Conservation (phyloP, 116 monocot species). For the Iris pallida region DNA sequence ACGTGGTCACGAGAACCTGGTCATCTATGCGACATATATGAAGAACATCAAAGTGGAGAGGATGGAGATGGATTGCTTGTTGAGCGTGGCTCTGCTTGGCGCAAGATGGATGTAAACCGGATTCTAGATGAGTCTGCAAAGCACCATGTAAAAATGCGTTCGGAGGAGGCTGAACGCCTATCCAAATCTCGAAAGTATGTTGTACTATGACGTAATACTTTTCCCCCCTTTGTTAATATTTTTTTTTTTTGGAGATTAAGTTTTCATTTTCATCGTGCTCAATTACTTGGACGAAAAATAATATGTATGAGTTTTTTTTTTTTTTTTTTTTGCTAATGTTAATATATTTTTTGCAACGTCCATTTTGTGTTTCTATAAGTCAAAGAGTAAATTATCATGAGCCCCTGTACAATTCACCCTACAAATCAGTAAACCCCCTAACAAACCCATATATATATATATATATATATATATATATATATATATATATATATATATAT, state of each 20-base stretch:
- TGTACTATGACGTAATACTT: constrained; percentile 2
- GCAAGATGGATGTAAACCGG: constrained; percentile 87
- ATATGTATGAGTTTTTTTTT: neutral
- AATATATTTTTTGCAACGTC: no score
- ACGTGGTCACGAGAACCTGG: constrained; percentile 78
- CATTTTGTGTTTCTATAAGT: no score
- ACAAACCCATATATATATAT: no score
- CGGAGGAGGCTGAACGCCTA: constrained; percentile 86
- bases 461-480: no score
- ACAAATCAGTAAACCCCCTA: no score
- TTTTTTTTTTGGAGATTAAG: neutral
- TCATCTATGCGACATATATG: constrained; percentile 91
- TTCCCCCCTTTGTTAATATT: neutral
- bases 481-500: no score
- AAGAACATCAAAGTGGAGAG: constrained; percentile 69
- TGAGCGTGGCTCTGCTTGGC: constrained; percentile 84
- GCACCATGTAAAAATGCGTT: constrained; percentile 91
- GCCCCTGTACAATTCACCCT: no score
- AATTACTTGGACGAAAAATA: no score
- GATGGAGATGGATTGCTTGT: constrained; percentile 82
- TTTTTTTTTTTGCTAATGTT: no score
- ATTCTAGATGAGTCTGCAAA: constrained; percentile 88
- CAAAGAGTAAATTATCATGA: no score
- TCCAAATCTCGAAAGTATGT: constrained; percentile 77
- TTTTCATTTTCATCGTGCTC: no score